Base-by-base conservation (phyloP, 768 basidiomycete species). In the Aureoboletus auriporus region DNA sequence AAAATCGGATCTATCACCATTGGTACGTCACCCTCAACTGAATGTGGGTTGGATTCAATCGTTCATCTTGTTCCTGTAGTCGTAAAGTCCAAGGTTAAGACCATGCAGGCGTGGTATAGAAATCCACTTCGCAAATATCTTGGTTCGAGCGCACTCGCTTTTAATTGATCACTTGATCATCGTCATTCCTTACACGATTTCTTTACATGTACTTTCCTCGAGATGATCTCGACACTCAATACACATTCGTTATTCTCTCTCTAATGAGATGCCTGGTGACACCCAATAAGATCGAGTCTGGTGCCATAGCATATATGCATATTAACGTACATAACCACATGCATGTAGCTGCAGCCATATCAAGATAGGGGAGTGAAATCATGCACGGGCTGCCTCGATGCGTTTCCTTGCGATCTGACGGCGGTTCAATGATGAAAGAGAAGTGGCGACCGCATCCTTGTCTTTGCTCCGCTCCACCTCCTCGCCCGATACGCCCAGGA, bases 391-490 rank as follows among this genome's bases (percentile, higher is more conserved):
- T 61, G 91, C 91, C 74, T 90, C 87, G 62, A 92, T 91, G 60
- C 90, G 82, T 77, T 75, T 87, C 74, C 89, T 81, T 58, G 90
- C 90, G 26, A 92, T 73, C 69, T 92, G 90, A 72, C 89, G 75
- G 70, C 90, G 78, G 80, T 92, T 91, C 56, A 93, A 72, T 46
- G 86, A 86, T 38, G 75, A 61, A 44, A 90, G 70, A 26, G 79
- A 60, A 20, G 61, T 63, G 39, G 74, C 72, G 48, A 78, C 72
- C 27, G 64, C 69, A 40, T 76, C 80, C 69, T 88, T 86, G 74
- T 93, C 92, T 61, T 89, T 93, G 67, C 84, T 84, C 69, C 93
- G 90, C 75, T 95, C 90, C 43, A 98, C 93, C 69, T 91, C 85
- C 54, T 78, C 80, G 35, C 86, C 84, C 34, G 81, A 72, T 46